Percentiles rank a stretch among this genome's conserved stretches.
These are phyloP conservation scores for Stereocaulon alpinum DNA, from an alignment of 495 filamentous ascomycete genomes.

Conservation along the genomic window DNA sequence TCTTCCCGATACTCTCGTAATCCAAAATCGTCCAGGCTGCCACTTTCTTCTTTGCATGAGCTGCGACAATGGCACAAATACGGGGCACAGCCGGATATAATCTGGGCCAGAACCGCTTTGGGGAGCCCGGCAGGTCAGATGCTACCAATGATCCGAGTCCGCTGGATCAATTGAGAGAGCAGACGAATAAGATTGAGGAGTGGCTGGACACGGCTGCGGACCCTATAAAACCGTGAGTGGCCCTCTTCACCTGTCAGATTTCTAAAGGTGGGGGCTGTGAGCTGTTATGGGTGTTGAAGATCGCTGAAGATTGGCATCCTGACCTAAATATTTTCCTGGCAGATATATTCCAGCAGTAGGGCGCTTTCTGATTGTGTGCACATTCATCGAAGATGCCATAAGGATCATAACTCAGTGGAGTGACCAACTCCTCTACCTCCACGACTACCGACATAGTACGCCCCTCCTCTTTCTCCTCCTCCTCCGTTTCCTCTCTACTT, in stretches of 20 bases:
- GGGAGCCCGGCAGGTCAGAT: slow-evolving; percentile 49
- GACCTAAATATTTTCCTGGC: slow-evolving; percentile 7
- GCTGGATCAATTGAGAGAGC: slow-evolving; percentile 80
- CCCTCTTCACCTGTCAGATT: slow-evolving; percentile 7
- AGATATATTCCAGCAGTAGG: slow-evolving; percentile 94
- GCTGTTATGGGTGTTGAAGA: background rate
- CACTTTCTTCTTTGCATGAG: slow-evolving; percentile 18
- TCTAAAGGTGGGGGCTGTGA: background rate
- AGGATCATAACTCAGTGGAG: slow-evolving; percentile 96
- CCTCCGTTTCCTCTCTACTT: background rate
- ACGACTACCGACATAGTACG: slow-evolving; percentile 87
- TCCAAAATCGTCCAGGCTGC: background rate
- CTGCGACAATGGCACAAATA: slow-evolving; percentile 74
- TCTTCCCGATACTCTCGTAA: background rate
- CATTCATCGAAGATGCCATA: slow-evolving; percentile 92
- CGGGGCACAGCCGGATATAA: slow-evolving; percentile 94
- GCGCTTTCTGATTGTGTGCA: slow-evolving; percentile 94
- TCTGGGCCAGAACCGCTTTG: slow-evolving; percentile 71
- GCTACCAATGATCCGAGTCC: slow-evolving; percentile 69
- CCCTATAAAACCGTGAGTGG: slow-evolving; percentile 88
- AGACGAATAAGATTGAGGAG: slow-evolving; percentile 98
- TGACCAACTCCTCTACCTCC: slow-evolving; percentile 88
- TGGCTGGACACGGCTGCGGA: slow-evolving; percentile 79
- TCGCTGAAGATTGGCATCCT: slow-evolving; percentile 8
- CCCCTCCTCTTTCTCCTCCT: slow-evolving; percentile 12